These are phyloP conservation scores for Albifimbria verrucaria DNA, from an alignment of 2,329 filamentous ascomycete species.

Conservation along the genomic window DNA sequence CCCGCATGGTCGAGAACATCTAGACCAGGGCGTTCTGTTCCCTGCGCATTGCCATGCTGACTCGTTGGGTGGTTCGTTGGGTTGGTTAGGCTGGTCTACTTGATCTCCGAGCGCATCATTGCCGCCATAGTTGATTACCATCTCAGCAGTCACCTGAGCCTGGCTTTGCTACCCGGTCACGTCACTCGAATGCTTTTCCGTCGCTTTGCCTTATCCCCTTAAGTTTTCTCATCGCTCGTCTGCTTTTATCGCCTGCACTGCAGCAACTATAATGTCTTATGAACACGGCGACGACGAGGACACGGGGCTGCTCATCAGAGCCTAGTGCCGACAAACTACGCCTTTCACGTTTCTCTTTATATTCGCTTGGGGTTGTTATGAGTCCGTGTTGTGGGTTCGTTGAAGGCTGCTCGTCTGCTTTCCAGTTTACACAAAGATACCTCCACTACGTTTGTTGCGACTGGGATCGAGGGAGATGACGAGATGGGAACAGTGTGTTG, in stretches of 20 bases:
- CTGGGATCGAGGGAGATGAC: not conserved
- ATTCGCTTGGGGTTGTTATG: no score
- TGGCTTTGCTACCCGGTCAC: no score
- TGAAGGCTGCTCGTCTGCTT: not conserved
- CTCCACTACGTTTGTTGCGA: not conserved
- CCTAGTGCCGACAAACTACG: no score
- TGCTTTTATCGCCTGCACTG: not conserved
- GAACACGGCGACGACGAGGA: not conserved
- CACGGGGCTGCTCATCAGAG: not conserved
- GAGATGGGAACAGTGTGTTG: not conserved
- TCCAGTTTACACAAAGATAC: not conserved
- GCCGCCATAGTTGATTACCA: no score
- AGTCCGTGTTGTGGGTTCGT: not conserved
- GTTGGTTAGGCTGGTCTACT: conserved; percentile 31
- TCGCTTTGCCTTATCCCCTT: not conserved
- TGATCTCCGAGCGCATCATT: conserved; percentile 26
- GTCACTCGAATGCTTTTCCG: no score
- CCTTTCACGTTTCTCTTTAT: no score
- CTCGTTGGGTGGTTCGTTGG: not conserved
- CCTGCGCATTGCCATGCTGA: not conserved
- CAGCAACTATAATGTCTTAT: conserved; percentile 8
- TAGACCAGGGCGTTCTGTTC: conserved; percentile 37
- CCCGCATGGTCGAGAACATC: conserved; percentile 82
- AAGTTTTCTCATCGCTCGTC: not conserved
- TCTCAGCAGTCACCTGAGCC: no score